These are phyloP conservation scores for Allantophomopsis lycopodina DNA, from an alignment of 2,329 filamentous ascomycete species.

Conservation along the genomic window DNA sequence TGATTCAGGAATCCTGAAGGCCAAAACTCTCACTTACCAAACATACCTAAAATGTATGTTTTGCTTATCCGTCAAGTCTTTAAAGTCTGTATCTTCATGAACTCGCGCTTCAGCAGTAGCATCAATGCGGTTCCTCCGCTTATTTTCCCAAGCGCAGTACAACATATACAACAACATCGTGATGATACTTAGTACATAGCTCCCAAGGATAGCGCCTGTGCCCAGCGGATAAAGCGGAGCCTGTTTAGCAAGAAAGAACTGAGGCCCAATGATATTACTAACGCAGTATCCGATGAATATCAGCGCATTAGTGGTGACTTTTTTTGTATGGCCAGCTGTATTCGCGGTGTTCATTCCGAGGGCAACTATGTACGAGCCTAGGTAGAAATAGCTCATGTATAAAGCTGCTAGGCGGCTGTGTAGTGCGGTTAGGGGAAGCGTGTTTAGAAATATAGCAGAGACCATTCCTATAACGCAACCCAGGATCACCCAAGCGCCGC, in stretches of 20 bases:
- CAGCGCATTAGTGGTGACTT: constrained; percentile 31
- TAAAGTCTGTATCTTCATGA: constrained; percentile 2
- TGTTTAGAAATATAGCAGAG: not conserved
- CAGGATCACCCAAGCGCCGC: constrained; percentile 25
- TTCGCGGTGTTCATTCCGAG: not conserved
- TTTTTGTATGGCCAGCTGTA: constrained; percentile 28
- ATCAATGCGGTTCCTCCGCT: constrained; percentile 2
- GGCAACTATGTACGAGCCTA: not conserved
- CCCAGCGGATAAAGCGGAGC: constrained; percentile 35
- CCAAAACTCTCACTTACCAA: not conserved
- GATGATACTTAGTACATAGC: constrained; percentile 1
- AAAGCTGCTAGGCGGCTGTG: too few species aligned
- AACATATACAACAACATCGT: constrained; percentile 1
- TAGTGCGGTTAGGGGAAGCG: not conserved
- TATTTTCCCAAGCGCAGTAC: constrained; percentile 3
- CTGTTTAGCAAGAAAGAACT: constrained; percentile 29
- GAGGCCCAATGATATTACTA: constrained; percentile 40
- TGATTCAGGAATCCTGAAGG: too few species aligned
- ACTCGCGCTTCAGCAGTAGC: constrained; percentile 1
- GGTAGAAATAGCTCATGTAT: not conserved
- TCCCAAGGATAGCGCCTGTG: constrained; percentile 33
- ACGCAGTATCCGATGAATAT: constrained; percentile 33
- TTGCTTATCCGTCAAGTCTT: constrained; percentile 7
- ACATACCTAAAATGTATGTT: constrained; percentile 7
- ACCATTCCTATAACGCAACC: constrained; percentile 30